Evolutionary conservation across 306 rosid genomes (phyloP), one percentile per base, ranked within the genome.

Genomic region (Begonia fuchsioides): DNA sequence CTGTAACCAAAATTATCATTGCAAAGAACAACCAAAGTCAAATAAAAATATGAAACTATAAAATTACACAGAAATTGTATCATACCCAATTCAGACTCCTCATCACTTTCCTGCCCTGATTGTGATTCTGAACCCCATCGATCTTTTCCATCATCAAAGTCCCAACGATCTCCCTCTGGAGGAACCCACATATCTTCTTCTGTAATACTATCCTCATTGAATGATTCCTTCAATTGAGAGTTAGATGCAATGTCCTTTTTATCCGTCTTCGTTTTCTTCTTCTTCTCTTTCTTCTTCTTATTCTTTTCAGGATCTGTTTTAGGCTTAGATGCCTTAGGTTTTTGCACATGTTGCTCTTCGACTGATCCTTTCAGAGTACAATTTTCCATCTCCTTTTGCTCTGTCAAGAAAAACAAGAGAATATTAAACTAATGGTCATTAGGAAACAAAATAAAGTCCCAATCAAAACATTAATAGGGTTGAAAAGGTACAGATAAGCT

Each of bases 111-210:
- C 40, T 60, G 66, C 54, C 61, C 92, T 8, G 74, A 84, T 51
- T 76, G 87, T 10, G 79, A 66, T 54, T 53, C 77, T 1, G 94
- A 81, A 54, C 65, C 75, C 97, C 97, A 90, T 64, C 93, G 66
- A 56, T 78, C 82, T 32, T 82, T 76, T 19, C 97, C 84, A 15
- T 76, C 76, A 48, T 90, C 97, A 38, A 67, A 59, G 61, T 84
- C 97, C 97, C 95, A 81, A 8, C 97, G 86, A n/a, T 71, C 79
- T 39, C 95, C 95, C 39, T 17, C 65, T 10, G 86, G 84, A 63
- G 97, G 97, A 70, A 70, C 69, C 97, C 97, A 88, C 54, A 88
- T 78, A 53, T 74, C 86, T 3, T 46, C 93, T 67, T 76, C 97
- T 0, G 51, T 12, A 32, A 67, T 78, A 49, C 61, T 63, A 38